These are phyloP conservation scores for Arabidopsis arenosa DNA, from an alignment of 345 rosid genomes.

Conservation along the genomic window DNA sequence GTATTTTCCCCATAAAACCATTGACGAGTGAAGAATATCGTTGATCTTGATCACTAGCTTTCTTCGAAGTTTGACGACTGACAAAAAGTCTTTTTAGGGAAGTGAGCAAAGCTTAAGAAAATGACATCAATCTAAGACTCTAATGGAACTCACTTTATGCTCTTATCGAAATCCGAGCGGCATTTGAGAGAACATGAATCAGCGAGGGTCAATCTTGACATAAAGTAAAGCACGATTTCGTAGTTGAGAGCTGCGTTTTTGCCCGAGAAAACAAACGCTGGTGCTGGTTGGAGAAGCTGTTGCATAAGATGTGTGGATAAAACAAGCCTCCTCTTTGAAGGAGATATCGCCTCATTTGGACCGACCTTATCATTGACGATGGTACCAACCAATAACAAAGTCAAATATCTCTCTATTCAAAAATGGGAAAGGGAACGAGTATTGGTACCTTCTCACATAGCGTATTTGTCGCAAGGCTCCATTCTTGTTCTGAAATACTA, in stretches of 20 bases:
- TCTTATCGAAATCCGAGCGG: conserved; percentile 16
- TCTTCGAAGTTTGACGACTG: conserved; percentile 2
- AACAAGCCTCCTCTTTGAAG: conserved; percentile 70
- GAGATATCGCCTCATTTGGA: conserved; percentile 47
- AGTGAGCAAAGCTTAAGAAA: background rate
- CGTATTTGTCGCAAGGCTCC: conserved; percentile 23
- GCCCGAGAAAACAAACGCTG: conserved; percentile 49
- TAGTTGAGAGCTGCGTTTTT: conserved; percentile 49
- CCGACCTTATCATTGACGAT: conserved; percentile 53
- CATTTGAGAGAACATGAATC: conserved; percentile 56
- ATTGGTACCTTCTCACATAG: conserved; percentile 36
- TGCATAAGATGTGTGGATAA: conserved; percentile 79
- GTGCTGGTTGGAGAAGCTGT: conserved; percentile 61
- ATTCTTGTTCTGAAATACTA: conserved; percentile 40
- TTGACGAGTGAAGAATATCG: conserved; percentile 48
- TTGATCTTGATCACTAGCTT: conserved; percentile 22
- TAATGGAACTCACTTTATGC: conserved; percentile 46
- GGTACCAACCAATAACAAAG: conserved; percentile 17
- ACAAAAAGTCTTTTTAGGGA: background rate
- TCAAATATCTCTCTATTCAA: background rate
- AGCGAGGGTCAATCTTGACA: conserved; percentile 59
- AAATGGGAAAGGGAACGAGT: too few species aligned
- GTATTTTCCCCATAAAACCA: conserved; percentile 53
- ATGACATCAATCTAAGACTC: background rate
- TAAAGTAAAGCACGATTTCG: conserved; percentile 57